phyloP scores from a whole-genome alignment of 2,329 filamentous ascomycete species.

The Fusarium drepaniforme region DNA sequence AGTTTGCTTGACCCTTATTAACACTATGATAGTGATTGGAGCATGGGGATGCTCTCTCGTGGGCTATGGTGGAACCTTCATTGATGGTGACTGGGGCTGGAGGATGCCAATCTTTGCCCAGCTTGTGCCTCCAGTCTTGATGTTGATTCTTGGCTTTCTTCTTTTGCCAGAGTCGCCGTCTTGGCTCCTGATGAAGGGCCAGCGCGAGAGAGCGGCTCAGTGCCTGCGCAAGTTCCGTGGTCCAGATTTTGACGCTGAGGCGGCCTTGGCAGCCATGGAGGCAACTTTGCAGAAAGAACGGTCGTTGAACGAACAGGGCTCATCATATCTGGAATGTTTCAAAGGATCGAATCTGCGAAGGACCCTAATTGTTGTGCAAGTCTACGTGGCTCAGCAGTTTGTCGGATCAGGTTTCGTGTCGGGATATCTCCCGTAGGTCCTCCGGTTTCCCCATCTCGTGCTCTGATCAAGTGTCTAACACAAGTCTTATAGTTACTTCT shows the following conservation, averaged over 20 bases:
- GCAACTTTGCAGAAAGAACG: not conserved
- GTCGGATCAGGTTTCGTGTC: not conserved
- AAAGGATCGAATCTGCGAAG: conserved; percentile 6
- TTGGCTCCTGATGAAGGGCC: conserved; percentile 55
- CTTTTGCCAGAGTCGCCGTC: conserved; percentile 59
- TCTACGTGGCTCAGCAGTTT: not conserved
- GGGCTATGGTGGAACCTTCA: conserved; percentile 31
- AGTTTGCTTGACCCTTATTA: conserved; percentile 38
- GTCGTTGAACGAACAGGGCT: conserved; percentile 39
- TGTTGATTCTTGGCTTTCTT: conserved; percentile 46
- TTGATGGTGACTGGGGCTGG: conserved; percentile 51
- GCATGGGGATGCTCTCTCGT: conserved; percentile 42
- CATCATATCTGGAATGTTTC: conserved; percentile 11
- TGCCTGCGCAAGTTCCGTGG: conserved; percentile 41
- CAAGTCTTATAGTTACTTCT: conserved; percentile 3
- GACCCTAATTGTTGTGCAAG: not conserved
- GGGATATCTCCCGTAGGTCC: not conserved
- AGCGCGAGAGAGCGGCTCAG: conserved; percentile 48
- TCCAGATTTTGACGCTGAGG: conserved; percentile 38
- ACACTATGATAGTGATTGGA: conserved; percentile 50
- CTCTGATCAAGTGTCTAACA: not conserved
- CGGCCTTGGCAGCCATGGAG: not conserved
- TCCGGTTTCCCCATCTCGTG: not conserved
- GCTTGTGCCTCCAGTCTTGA: conserved; percentile 52
- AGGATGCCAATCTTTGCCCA: conserved; percentile 59